Evolutionary conservation across 225 moss, liverwort and hornwort genomes (phyloP), one percentile per base, ranked within the genome.

Genomic region (Pseudoscleropodium purum): DNA sequence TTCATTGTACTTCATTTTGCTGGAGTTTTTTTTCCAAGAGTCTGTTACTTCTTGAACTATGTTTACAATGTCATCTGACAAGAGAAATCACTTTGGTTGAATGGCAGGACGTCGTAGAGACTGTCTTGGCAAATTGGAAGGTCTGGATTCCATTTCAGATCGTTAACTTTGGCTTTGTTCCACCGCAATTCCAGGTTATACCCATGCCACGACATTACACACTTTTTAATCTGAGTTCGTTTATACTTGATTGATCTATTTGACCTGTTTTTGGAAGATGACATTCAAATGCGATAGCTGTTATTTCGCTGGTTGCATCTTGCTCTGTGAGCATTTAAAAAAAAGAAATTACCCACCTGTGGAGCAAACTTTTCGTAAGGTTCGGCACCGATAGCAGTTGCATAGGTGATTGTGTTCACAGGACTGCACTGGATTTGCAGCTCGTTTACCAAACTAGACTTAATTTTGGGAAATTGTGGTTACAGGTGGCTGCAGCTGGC

Each of bases 61-160:
- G 70, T 67, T 85, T 61, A 19, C 62, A 60, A 24, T 62, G 20
- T 51, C 79, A 66, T 59, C 78, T 93, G 86, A 93, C 68, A 66
- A 83, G 37, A 52, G 79, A 63, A 70, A 51, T 59, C 51, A 29
- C 66, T 61, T 61, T 87, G 81, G 60, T 61, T 89, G 87, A 54
- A 84, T 88, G 85, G 65, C 93, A 98, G 99, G 99, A 99, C 89
- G 96, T 91, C 61, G 87, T 93, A 87, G 96, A 96, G 45, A 96
- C 95, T 54, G 93, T 99, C 31, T 52, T 97, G 47, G 95, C 97
- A 67, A 99, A 97, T 81, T 99, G 99, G 99, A 97, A 97, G 92
- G 99, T 99, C 31, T 99, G 99, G 99, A 88, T 97, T 89, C 99
- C 99, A 23, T 99, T 99, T 91, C 99, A 97, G 90, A 84, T 99